Evolutionary conservation across 1,139 yeast genomes (phyloP), one percentile per base, ranked within the genome.

Genomic region (Candida sanyaensis): DNA sequence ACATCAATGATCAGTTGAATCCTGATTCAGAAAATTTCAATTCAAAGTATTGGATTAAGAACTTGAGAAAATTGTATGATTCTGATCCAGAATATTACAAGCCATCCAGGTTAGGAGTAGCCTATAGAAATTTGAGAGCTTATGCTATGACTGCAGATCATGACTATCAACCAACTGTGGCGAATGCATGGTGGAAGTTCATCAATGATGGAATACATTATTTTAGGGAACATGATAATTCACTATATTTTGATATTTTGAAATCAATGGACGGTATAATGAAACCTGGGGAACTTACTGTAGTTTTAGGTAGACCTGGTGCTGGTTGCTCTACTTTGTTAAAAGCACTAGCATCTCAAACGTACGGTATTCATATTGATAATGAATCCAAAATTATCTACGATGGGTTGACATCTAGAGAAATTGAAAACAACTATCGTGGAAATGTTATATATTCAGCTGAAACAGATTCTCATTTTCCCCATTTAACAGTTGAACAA

Each of bases 91-190:
- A 84, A 3, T 77, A 82, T 59, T 87, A 81, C 64, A 83, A 83
- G 56, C 83, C 83, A 11, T 75, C 83, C 34, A 73, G 80, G 13
- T 68, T 88, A 49, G 96, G 96, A 9, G 73, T 90, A 34, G 78
- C 86, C 4, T 90, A 84, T 74, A 77, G 80, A 50, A 69, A 87
- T 57, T 68, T 90, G 55, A 68, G 87, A 48, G 95, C 92, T 1
- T 79, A 75, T 54, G 97, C 96, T 50, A 77, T 78, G 50, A 91
- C 93, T 9, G 74, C 86, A 5, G 95, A 86, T 59, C 79, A 91
- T 2, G 93, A 88, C 59, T 90, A 86, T 66, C 96, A 88, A 65
- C 72, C 86, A 24, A 88, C 91, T 1, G 84, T 87, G 9, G 59
- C 76, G 23, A 88, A 86, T 59, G 70, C 76, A 11, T 66, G 72